Conservation (phyloP, 257 asterid genomes). For the Phtheirospermum japonicum region DNA sequence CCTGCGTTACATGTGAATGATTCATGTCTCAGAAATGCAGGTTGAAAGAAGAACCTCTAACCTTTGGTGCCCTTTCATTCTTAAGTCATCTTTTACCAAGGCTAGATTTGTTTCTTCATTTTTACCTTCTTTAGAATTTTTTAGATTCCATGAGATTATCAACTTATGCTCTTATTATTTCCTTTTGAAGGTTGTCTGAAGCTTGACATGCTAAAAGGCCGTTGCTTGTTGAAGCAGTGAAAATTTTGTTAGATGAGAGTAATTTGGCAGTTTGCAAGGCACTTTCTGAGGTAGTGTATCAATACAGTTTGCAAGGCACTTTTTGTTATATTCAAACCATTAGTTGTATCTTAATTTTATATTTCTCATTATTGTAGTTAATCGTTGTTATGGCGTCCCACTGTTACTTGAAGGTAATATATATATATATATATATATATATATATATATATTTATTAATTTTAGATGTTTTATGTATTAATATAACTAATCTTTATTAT, state of each 20-base stretch:
- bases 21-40: conserved; percentile 75
- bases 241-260: conserved; percentile 66
- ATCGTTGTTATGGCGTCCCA: conserved; percentile 99
- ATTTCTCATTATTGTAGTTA: conserved; percentile 45
- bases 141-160: conserved; percentile 20
- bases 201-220: conserved; percentile 93
- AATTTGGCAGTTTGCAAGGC: conserved; percentile 80
- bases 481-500: no score
- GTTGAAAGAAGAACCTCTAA: conserved; percentile 81
- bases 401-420: conserved; percentile 95
- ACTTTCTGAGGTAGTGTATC: conserved; percentile 76
- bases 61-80: conserved; percentile 90
- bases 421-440: no score
- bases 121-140: not conserved
- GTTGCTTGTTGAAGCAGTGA: conserved; percentile 80
- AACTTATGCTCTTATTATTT: conserved; percentile 33
- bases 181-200: conserved; percentile 68
- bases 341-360: conserved; percentile 15
- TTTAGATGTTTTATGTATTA: no score
- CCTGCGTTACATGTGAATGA: conserved; percentile 20
- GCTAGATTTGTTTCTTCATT: conserved; percentile 34
- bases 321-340: not conserved
- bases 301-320: no score
- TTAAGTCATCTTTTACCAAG: conserved; percentile 94
- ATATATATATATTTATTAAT: no score